These are phyloP conservation scores for Penicillium soppii DNA, from an alignment of 495 filamentous ascomycete genomes.

Conservation along the genomic window DNA sequence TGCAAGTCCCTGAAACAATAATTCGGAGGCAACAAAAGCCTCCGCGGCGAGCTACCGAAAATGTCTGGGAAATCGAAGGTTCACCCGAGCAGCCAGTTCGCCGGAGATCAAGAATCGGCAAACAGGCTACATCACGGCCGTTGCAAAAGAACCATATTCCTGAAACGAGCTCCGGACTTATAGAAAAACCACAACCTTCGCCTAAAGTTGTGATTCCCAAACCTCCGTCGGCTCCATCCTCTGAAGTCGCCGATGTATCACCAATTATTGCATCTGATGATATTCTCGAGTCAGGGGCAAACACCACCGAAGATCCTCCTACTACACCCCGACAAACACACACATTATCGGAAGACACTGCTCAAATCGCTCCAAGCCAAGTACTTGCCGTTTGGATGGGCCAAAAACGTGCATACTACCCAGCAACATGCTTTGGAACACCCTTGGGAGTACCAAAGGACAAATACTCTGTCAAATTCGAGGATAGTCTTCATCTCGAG, in stretches of 20 bases:
- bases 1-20: slow-evolving; percentile 10
- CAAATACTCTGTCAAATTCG: slow-evolving; percentile 48
- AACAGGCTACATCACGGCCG: slow-evolving; percentile 8
- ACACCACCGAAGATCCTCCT: slow-evolving; percentile 8
- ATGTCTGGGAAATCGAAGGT: slow-evolving; percentile 40
- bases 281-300: slow-evolving; percentile 7
- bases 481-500: slow-evolving; percentile 43
- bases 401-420: slow-evolving; percentile 47
- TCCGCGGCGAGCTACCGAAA: slow-evolving; percentile 25
- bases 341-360: slow-evolving; percentile 3
- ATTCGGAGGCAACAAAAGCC: slow-evolving; percentile 22
- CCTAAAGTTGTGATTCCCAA: slow-evolving; percentile 12
- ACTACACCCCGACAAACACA: slow-evolving; percentile 10
- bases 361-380: slow-evolving; percentile 41
- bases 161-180: neutral
- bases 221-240: slow-evolving; percentile 8
- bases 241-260: slow-evolving; percentile 15
- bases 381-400: slow-evolving; percentile 54
- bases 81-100: slow-evolving; percentile 30
- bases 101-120: slow-evolving; percentile 23
- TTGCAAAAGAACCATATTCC: slow-evolving; percentile 11
- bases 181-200: slow-evolving; percentile 4
- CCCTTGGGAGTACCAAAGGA: slow-evolving; percentile 36
- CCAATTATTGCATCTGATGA: slow-evolving; percentile 11
- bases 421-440: slow-evolving; percentile 48